Evolutionary conservation across 2,329 filamentous ascomycete genomes (phyloP), one percentile per base, ranked within the genome.

Genomic region (Pestalotiopsis sp.): DNA sequence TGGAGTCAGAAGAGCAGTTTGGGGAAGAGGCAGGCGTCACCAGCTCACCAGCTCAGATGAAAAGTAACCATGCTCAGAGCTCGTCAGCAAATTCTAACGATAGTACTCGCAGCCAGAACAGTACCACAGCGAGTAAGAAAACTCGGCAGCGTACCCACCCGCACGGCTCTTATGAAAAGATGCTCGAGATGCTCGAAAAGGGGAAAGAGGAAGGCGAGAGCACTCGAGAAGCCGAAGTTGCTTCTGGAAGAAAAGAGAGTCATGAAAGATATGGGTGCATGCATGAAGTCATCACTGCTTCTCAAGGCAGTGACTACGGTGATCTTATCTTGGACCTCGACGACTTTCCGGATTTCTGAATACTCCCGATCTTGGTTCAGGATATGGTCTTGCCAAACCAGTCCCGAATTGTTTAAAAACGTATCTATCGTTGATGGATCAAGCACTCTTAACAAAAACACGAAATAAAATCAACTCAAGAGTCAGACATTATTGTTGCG

Each of bases 301-400:
- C 75, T 2, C 75, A 77, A 59, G 76, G 76, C 61, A 78, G 75
- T 23, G 76, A 78, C 31, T 78, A 78, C 25, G 75, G 76, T 5
- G 76, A 77, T 13, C 66, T 68, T 11, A 71, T 68, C 39, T 68
- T 73, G 56, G 74, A 75, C 25, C 71, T 72, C 14, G 68, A 63
- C 36, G 61, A 64, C 61, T 17, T 66, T 20, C 12, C n/a, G 7
- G 25, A 36, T 20, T 36, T 61, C 36, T 61, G 36, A 39, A 27
- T n/a, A 27, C 27, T 3, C 23, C 57, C 11, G 20, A 27, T 59
- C 25, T 59, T 17, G 17, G 7, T 52, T 23, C 45, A n/a, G 17
- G 45, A 23, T 9, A 52, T 9, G 17, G 17, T 52, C 20, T 52
- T 20, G 20, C 14, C 45, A 52, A 36, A 9, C 31, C 31, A 36